Evolutionary conservation across 495 filamentous ascomycete genomes (phyloP), one percentile per base, ranked within the genome.

Genomic region (Acidiella bohemica): DNA sequence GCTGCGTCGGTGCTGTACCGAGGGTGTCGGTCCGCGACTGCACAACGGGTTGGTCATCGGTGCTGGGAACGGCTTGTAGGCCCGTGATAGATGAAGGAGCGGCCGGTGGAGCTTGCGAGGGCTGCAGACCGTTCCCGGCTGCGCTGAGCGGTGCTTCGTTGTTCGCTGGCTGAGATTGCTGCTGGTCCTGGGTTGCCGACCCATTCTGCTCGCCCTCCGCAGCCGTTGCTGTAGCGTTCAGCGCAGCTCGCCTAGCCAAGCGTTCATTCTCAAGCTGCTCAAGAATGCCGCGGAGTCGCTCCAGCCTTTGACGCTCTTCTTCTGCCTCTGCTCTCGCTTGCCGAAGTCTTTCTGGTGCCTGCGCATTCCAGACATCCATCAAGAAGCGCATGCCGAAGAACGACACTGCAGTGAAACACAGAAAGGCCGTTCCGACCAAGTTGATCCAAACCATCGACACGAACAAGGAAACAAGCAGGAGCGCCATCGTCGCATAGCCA

Each of bases 301-400:
- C 43, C 28, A 35, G 27, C 48, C 48, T 42, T 31, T 32, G 23
- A 10, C 39, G 31, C 21, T 47, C 38, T 21, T 47, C 32, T 24
- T 46, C 48, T 6, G 32, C 43, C 25, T 51, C 48, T 35, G 32
- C 43, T 1, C 48, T 37, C 13, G 27, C 32, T 17, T 12, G 10
- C 3, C 5, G 5, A 19, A 16, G 34, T 51, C 80, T 64, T 60
- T 93, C 84, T 8, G 84, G 84, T 18, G 79, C 81, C 59, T 95
- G 87, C 14, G 85, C 75, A 23, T 73, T 78, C 71, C 83, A 88
- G 20, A 96, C 83, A 27, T 90, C 84, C 56, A 81, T 74, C 42
- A 95, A 67, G 45, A 96, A 95, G 19, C 78, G 78, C 60, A 82
- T 84, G 29, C 78, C 81, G 48, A 84, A 72, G 45, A 77, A 76